Conservation (phyloP, 108 stramenopile genomes). For the Pseudonitzschia multiseries region DNA sequence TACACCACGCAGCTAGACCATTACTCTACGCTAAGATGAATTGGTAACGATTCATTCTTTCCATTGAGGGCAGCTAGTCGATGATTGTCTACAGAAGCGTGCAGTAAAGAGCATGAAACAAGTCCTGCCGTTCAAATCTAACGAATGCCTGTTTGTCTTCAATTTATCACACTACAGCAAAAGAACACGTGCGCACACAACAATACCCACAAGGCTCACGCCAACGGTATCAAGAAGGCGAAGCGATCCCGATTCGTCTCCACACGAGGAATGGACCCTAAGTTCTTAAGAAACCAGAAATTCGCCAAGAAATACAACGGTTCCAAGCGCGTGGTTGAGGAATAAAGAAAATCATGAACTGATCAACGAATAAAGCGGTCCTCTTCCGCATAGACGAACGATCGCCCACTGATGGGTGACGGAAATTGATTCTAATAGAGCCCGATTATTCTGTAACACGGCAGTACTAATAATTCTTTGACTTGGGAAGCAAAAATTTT, state of each 20-base stretch:
- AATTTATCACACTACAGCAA: constrained; percentile 57
- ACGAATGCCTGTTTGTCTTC: neutral
- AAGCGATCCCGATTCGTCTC: constrained; percentile 78
- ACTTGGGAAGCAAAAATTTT: constrained; percentile 5
- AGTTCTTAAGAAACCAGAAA: constrained; percentile 89
- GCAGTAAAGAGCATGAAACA: no score
- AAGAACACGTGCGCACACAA: constrained; percentile 96
- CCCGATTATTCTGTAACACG: constrained; percentile 1
- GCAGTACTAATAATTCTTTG: neutral
- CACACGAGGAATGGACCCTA: constrained; percentile 90
- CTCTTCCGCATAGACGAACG: neutral
- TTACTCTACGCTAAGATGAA: no score
- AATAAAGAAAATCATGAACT: constrained; percentile 20
- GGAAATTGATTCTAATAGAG: constrained; percentile 1
- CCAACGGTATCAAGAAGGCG: constrained; percentile 92
- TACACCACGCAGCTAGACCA: no score
- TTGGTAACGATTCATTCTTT: no score
- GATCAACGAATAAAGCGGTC: neutral
- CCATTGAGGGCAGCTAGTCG: no score
- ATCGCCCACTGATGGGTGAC: constrained; percentile 11
- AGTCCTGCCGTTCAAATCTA: no score
- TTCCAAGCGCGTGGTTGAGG: constrained; percentile 73
- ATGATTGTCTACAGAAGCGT: no score
- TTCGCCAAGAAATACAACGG: constrained; percentile 93
- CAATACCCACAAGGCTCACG: constrained; percentile 90